Evolutionary conservation across 2,329 filamentous ascomycete genomes (phyloP), one percentile per base, ranked within the genome.

Genomic region (Magnaporthales sp.): DNA sequence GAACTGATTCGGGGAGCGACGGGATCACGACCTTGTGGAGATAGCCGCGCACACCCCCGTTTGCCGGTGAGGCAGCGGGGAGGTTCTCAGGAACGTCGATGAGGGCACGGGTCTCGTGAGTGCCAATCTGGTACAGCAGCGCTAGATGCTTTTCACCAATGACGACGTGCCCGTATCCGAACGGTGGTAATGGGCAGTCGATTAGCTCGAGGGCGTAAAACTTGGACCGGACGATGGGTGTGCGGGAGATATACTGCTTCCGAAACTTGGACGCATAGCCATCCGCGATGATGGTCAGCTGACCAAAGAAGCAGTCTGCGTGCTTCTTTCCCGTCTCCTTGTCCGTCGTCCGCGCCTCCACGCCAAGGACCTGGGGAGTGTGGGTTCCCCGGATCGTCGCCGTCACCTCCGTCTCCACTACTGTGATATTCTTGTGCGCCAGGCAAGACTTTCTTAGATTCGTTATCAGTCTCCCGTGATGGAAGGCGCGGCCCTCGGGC

Each of bases 71-170:
- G 0, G 94, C 93, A 22, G 88, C 87, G 8, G 92, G 88, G 1
- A 91, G 83, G 73, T 89, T 87, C 31, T 90, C 86, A 4, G 94
- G 94, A 13, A 98, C 88, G 76, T 98, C 93, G 73, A 98, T 87
- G 26, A 99, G 85, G 13, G 90, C 91, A 70, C 95, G 88, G 1
- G 95, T 99, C 80, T 98, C 95, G 79, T 91, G 93, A 4, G 92
- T 91, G 74, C 95, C 94, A 75, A 99, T 99, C 80, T 98, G 95
- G 81, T 99, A 99, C 67, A 99, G 86, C 27, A 99, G 87, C 38
- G 97, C 87, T 0, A 95, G 94, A 68, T 77, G 82, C 62, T 86
- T 85, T 70, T 91, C 86, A 72, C 89, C 89, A 69, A 99, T 90
- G 66, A 97, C 83, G 70, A 99, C 94, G 77, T 96, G 93, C 24